Evolutionary conservation across 1,139 yeast genomes (phyloP).

Genomic region (Kazachstania sp.): DNA sequence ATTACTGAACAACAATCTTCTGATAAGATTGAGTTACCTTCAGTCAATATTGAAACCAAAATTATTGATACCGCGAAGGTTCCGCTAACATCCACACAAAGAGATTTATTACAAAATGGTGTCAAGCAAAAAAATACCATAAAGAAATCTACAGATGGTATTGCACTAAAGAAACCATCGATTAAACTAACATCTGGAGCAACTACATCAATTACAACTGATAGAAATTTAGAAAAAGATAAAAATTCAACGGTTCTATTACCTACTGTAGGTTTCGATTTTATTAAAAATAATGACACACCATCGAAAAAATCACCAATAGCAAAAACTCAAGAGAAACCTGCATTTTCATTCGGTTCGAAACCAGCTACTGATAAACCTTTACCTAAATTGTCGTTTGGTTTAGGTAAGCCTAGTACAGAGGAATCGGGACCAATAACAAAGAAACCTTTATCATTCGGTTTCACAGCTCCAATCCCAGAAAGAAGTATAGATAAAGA

Average conservation of each 20-base stretch:
- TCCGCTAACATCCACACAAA: conserved; percentile 6
- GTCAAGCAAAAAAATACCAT: background rate
- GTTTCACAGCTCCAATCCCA: background rate
- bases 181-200: background rate
- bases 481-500: background rate
- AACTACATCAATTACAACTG: no score
- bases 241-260: conserved; percentile 6
- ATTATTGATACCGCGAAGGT: background rate
- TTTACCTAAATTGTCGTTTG: background rate
- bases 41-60: background rate
- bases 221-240: background rate
- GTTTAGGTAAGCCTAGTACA: background rate
- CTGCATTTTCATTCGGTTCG: background rate
- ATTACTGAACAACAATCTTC: background rate
- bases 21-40: background rate
- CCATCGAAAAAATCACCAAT: conserved; percentile 13
- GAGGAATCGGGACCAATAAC: background rate
- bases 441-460: background rate
- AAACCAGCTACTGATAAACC: background rate
- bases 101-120: conserved; percentile 9
- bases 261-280: conserved; percentile 28
- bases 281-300: conserved; percentile 17
- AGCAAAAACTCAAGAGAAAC: background rate
- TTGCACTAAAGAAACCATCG: background rate
- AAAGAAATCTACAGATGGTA: background rate